phyloP scores from a whole-genome alignment of 2,329 filamentous ascomycete genomes.

The Lasiodiplodia gonubiensis region DNA sequence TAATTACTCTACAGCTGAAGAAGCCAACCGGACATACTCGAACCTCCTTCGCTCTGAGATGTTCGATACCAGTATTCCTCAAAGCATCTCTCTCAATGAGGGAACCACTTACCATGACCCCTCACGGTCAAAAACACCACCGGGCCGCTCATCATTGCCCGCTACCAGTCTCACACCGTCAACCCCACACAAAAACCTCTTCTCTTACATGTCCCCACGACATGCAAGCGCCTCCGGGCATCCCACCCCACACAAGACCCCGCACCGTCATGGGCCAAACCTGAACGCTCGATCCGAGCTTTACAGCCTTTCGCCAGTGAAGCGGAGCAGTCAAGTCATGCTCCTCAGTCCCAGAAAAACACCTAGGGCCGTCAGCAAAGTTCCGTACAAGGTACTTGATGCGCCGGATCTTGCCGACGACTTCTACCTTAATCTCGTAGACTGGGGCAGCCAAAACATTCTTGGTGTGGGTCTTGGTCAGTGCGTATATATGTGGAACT shows the following conservation, averaged over 20 bases:
- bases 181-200: conserved; percentile 96
- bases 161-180: conserved; percentile 81
- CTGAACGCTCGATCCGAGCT: conserved; percentile 89
- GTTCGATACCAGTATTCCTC: conserved; percentile 88
- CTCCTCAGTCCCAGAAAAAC: conserved; percentile 88
- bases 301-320: conserved; percentile 93
- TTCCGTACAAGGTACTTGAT: conserved; percentile 96
- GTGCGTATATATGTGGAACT: conserved; percentile 99
- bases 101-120: conserved; percentile 65
- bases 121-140: conserved; percentile 80
- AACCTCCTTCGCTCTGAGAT: conserved; percentile 86
- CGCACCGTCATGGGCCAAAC: conserved; percentile 85
- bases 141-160: conserved; percentile 70
- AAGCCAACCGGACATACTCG: conserved; percentile 93
- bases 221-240: conserved; percentile 70
- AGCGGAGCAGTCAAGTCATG: conserved; percentile 91
- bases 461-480: conserved; percentile 90
- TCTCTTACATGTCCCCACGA: conserved; percentile 81
- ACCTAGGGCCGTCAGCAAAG: conserved; percentile 89
- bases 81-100: conserved; percentile 68
- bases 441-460: conserved; percentile 96
- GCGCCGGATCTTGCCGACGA: conserved; percentile 95
- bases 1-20: conserved; percentile 67
- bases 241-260: conserved; percentile 86
- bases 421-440: conserved; percentile 96